Base-by-base conservation (phyloP, 2,329 filamentous ascomycete genomes). In the Penicillium sumatraense region DNA sequence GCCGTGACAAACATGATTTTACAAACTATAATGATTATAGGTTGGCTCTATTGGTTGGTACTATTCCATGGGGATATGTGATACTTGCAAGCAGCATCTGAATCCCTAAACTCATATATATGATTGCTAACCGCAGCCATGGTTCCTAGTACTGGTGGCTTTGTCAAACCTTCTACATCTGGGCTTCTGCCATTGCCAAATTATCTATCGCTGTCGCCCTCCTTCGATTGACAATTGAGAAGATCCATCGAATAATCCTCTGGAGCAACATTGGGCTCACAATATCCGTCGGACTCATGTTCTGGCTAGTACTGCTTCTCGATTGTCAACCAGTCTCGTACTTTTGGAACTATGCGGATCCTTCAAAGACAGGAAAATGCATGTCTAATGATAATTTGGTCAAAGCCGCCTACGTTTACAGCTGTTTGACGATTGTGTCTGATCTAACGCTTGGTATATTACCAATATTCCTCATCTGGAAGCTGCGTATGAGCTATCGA, bases 141-240 rank as follows among this genome's bases (percentile, higher is more conserved):
- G 5, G 13, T 14, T 20, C n/a, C 16, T 49, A 59, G 60, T 53
- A 44, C 21, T 82, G 78, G 78, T 82, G 77, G 65, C 68, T 82
- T 6, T 78, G 77, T 63, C 79, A 82, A 54, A 60, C 79, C 10
- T 75, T 79, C 53, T 83, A 82, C 62, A 71, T 76, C 0, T 53
- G 78, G 18, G 70, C 74, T 2, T 79, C 72, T 10, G 70, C 72
- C 31, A 63, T 76, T 5, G 70, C 79, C 36, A 80, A 80, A 49
- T 70, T 81, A 27, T 75, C 79, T 1, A 77, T 83, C 45, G 77
- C 71, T 1, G 70, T 80, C 14, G 80, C 82, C 60, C 73, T 82
- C 31, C 73, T 81, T 2, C 75, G 80, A 21, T 69, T 83, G 14
- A 74, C 78, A 0, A 64, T 76, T 11, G 67, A 72, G 29, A 68